Conservation (phyloP, 1,139 yeast genomes). For the Trichomonascaceae sp. region DNA sequence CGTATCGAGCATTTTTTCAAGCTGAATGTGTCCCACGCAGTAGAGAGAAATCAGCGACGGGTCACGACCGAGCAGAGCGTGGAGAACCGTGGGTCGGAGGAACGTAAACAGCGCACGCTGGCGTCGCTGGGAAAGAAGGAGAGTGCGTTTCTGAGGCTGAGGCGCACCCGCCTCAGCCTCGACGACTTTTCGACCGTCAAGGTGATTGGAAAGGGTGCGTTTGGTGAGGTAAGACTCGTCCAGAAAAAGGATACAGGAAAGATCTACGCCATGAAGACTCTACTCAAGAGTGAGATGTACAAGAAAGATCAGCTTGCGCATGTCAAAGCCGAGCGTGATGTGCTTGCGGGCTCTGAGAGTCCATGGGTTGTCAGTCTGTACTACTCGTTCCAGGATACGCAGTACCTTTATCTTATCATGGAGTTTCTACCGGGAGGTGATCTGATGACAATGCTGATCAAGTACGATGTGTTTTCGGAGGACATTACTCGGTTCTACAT, state of each 20-base stretch:
- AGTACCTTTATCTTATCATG: constrained; percentile 58
- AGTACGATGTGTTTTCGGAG: constrained; percentile 62
- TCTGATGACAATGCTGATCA: constrained; percentile 63
- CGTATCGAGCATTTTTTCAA: constrained; percentile 55
- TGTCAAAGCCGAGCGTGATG: constrained; percentile 66
- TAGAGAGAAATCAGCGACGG: constrained; percentile 57
- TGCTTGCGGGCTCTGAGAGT: constrained; percentile 59
- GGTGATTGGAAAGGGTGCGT: constrained; percentile 68
- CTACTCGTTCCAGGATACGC: constrained; percentile 60
- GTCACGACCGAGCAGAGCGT: constrained; percentile 48
- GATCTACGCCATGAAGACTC: constrained; percentile 65
- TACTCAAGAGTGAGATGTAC: constrained; percentile 58
- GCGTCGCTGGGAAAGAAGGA: constrained; percentile 56
- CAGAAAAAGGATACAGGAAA: constrained; percentile 64
- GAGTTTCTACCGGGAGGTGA: constrained; percentile 71
- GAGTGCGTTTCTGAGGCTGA: constrained; percentile 47
- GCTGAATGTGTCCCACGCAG: constrained; percentile 57
- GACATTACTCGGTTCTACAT: constrained; percentile 63
- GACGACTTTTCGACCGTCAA: constrained; percentile 59
- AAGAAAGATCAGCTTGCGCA: constrained; percentile 65
- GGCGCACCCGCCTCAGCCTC: constrained; percentile 50
- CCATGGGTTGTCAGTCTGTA: constrained; percentile 69
- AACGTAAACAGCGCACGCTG: constrained; percentile 51
- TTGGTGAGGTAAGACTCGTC: constrained; percentile 62
- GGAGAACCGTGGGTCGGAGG: constrained; percentile 50